These are phyloP conservation scores for Diplodia mutila DNA, from an alignment of 2,329 filamentous ascomycete species.

Conservation along the genomic window DNA sequence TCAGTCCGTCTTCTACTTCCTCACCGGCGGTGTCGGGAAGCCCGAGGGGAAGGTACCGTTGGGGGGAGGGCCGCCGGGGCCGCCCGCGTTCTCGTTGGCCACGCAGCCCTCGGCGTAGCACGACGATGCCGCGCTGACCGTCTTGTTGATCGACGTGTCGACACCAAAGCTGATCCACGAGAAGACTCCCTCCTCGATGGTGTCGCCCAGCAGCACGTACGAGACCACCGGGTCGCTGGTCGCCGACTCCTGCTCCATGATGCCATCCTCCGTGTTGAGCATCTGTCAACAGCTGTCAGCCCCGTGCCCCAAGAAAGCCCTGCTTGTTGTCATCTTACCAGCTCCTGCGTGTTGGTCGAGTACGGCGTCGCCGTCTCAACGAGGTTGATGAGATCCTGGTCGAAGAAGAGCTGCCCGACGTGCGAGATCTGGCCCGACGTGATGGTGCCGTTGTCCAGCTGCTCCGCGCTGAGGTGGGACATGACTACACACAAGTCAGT, in stretches of 20 bases:
- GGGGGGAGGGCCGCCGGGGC: background rate
- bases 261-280: conserved; percentile 54
- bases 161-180: conserved; percentile 35
- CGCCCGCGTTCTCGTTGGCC: conserved; percentile 20
- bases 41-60: conserved; percentile 1
- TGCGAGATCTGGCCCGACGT: conserved; percentile 53
- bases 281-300: background rate
- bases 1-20: background rate
- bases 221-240: conserved; percentile 59
- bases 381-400: conserved; percentile 59
- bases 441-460: conserved; percentile 52
- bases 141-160: conserved; percentile 22
- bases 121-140: conserved; percentile 11
- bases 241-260: conserved; percentile 55
- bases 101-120: conserved; percentile 24
- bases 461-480: conserved; percentile 9
- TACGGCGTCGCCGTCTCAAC: conserved; percentile 55
- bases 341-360: conserved; percentile 45
- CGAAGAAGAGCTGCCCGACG: conserved; percentile 68
- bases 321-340: conserved; percentile 44
- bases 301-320: fast-evolving
- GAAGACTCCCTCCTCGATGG: conserved; percentile 40
- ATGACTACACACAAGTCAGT: conserved; percentile 30
- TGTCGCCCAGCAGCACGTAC: conserved; percentile 60
- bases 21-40: background rate